These are phyloP conservation scores for Silene latifolia DNA, from an alignment of 148 eudicot genomes.

Conservation along the genomic window DNA sequence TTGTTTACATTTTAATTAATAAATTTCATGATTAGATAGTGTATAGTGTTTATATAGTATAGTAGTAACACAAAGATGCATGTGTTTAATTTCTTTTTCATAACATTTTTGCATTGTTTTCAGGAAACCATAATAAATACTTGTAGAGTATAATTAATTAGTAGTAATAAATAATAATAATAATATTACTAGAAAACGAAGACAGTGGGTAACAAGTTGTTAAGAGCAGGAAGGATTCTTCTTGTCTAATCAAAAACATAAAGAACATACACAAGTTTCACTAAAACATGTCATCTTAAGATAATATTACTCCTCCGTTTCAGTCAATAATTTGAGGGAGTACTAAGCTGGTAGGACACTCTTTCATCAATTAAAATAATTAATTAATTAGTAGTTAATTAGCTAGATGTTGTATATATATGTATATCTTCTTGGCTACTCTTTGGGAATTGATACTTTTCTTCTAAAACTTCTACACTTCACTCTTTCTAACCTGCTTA, in stretches of 20 bases:
- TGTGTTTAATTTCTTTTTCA: background rate
- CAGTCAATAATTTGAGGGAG: too few species aligned
- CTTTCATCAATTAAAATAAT: too few species aligned
- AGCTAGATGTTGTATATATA: too few species aligned
- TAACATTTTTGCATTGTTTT: slow-evolving; percentile 29
- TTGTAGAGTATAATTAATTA: background rate
- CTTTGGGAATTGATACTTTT: slow-evolving; percentile 19
- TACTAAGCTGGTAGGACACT: too few species aligned
- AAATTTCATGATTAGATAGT: slow-evolving; percentile 9
- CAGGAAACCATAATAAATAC: slow-evolving; percentile 23
- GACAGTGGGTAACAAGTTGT: slow-evolving; percentile 22
- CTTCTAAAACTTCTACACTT: slow-evolving; percentile 18
- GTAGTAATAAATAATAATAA: background rate
- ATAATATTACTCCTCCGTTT: background rate
- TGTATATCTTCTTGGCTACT: background rate
- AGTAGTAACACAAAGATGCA: slow-evolving; percentile 9
- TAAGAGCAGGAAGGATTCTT: slow-evolving; percentile 20
- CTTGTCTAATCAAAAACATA: slow-evolving; percentile 25
- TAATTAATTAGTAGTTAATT: too few species aligned
- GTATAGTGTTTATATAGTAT: background rate
- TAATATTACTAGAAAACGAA: background rate
- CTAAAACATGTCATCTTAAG: slow-evolving; percentile 8
- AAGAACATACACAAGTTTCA: slow-evolving; percentile 21
- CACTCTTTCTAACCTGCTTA: slow-evolving; percentile 4
- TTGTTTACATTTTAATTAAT: background rate